Conservation (phyloP, 1,139 yeast genomes). For the Candida neerlandica region DNA sequence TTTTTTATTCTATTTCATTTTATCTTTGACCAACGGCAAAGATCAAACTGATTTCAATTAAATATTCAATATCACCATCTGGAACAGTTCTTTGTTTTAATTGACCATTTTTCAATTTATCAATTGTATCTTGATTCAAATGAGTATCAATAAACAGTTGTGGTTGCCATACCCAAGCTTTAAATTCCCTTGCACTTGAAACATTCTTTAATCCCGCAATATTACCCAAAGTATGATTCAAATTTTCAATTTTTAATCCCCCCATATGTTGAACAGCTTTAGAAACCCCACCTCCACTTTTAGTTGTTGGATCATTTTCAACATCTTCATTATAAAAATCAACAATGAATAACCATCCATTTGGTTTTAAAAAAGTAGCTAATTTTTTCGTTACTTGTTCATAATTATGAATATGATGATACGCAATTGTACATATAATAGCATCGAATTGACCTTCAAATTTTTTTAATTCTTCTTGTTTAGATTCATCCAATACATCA, state of each 20-base stretch:
- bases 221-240: conserved; percentile 25
- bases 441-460: conserved; percentile 32
- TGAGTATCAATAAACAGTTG: conserved; percentile 28
- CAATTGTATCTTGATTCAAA: conserved; percentile 19
- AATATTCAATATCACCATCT: conserved; percentile 19
- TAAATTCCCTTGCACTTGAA: conserved; percentile 24
- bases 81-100: conserved; percentile 17
- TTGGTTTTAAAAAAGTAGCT: conserved; percentile 33
- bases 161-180: conserved; percentile 27
- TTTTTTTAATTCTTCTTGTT: conserved; percentile 18
- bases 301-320: conserved; percentile 18
- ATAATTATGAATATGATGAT: conserved; percentile 42
- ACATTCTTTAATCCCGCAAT: conserved; percentile 28
- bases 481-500: conserved; percentile 33
- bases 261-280: conserved; percentile 38
- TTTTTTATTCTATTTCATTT: background rate
- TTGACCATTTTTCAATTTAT: conserved; percentile 20
- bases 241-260: conserved; percentile 29
- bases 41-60: conserved; percentile 25
- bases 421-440: conserved; percentile 39
- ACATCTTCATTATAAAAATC: conserved; percentile 42
- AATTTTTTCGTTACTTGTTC: conserved; percentile 33
- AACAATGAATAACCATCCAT: conserved; percentile 37
- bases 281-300: background rate
- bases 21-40: conserved; percentile 29